Evolutionary conservation across 495 filamentous ascomycete genomes (phyloP).

Genomic region (Lasiosphaeria hispida): DNA sequence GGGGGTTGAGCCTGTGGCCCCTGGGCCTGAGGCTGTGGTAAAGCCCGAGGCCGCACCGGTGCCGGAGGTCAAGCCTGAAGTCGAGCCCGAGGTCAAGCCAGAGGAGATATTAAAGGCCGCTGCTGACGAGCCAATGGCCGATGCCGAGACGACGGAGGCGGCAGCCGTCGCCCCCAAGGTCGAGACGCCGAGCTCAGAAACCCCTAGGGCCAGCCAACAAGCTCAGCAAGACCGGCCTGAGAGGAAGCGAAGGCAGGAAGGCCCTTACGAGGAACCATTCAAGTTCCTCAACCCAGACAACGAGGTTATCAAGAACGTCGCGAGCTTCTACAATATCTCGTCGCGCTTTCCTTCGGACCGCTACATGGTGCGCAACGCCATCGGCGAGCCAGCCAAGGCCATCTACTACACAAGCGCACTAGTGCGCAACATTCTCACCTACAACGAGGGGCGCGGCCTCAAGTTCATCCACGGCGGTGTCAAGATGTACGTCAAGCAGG

Average conservation of each 20-base stretch:
- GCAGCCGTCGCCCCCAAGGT: conserved; percentile 19
- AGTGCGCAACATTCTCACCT: conserved; percentile 72
- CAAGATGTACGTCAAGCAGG: conserved; percentile 98
- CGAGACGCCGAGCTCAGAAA: conserved; percentile 12
- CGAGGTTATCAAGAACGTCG: conserved; percentile 69
- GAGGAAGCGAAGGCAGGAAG: conserved; percentile 39
- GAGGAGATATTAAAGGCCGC: conserved; percentile 18
- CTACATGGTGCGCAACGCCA: conserved; percentile 92
- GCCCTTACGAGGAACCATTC: conserved; percentile 81
- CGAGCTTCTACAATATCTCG: conserved; percentile 77
- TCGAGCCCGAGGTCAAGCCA: conserved; percentile 17
- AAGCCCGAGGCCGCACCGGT: conserved; percentile 20
- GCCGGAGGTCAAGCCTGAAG: conserved; percentile 7
- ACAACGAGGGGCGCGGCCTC: conserved; percentile 84
- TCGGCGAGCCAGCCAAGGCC: conserved; percentile 75
- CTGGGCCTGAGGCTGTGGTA: conserved; percentile 27
- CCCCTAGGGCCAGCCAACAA: neutral
- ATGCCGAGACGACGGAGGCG: conserved; percentile 17
- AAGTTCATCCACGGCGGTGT: conserved; percentile 96
- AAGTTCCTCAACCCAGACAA: conserved; percentile 77
- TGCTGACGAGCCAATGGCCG: conserved; percentile 9
- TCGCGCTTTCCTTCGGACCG: conserved; percentile 80
- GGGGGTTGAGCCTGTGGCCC: conserved; percentile 24
- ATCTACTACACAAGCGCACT: conserved; percentile 94
- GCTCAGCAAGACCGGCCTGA: conserved; percentile 11